Conservation (phyloP, 306 rosid genomes). For the Pyrus betulifolia region DNA sequence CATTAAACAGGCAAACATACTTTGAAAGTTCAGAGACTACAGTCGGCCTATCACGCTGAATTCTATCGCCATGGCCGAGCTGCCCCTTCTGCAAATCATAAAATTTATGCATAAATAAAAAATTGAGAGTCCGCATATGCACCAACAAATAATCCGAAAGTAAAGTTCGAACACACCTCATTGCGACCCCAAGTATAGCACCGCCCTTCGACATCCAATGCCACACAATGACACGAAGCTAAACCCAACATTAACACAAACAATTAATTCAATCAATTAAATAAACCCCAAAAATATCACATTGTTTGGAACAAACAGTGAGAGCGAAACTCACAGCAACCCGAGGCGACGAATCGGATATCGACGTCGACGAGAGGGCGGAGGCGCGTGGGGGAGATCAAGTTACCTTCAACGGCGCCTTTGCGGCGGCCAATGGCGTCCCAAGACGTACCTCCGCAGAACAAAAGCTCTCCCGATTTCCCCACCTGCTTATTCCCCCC, state of each 20-base stretch:
- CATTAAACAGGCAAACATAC: slow-evolving; percentile 37
- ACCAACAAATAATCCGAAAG: slow-evolving; percentile 6
- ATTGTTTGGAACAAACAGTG: neutral
- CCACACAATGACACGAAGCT: slow-evolving; percentile 95
- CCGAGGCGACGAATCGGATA: slow-evolving; percentile 79
- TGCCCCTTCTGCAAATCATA: slow-evolving; percentile 78
- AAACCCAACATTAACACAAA: slow-evolving; percentile 24
- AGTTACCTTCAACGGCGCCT: slow-evolving; percentile 66
- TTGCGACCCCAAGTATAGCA: slow-evolving; percentile 99
- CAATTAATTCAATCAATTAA: neutral
- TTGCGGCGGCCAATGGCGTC: slow-evolving; percentile 69
- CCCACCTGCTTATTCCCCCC: slow-evolving; percentile 26
- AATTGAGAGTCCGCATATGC: neutral
- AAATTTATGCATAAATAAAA: slow-evolving; percentile 9
- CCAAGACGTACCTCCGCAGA: slow-evolving; percentile 92
- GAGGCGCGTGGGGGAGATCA: slow-evolving; percentile 79
- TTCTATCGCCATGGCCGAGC: slow-evolving; percentile 87
- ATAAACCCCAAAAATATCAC: neutral
- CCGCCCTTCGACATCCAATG: slow-evolving; percentile 90
- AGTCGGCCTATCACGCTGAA: slow-evolving; percentile 97
- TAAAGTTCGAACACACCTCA: slow-evolving; percentile 44
- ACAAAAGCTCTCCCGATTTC: slow-evolving; percentile 77
- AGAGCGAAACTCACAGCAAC: slow-evolving; percentile 49
- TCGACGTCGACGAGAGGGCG: slow-evolving; percentile 73
- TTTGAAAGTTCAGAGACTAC: slow-evolving; percentile 88